Evolutionary conservation across 1,284 basidiomycete genomes (phyloP), one percentile per base, ranked within the genome.

Genomic region (Apiotrichum montevideense): DNA sequence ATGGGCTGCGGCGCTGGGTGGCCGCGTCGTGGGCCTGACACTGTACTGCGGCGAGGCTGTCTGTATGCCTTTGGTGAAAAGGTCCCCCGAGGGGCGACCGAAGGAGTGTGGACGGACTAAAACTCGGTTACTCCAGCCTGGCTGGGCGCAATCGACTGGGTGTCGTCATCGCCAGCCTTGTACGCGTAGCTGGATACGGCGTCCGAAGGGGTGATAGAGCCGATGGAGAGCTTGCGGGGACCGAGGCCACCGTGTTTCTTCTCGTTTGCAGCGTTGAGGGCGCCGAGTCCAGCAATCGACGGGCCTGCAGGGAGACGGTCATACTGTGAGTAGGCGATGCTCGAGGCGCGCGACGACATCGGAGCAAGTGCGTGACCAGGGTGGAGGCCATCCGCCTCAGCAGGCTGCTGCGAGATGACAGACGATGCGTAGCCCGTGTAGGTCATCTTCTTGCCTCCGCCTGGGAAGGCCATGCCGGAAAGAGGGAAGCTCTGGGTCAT

Each of bases 341-440:
- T 84, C 14, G 66, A 55, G 21, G 60, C 60, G 35, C 60, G 60
- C 49, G 60, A 62, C 45, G 55, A 56, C 60, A 62, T 62, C 35
- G 60, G 60, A 3, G 57, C 54, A 0, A 56, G 46, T 10, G 59
- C 53, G 35, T 56, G 48, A 29, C 51, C 63, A 5, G 59, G 46
- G 6, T 61, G 63, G 0, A 64, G 83, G 58, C 84, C 76, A 57
- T 87, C 83, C 85, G 58, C 80, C 79, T 86, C 86, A 13, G 82
- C 87, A 40, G 81, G 83, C 74, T 94, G 90, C 72, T 93, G 92
- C 40, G 91, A 94, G 61, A 92, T 86, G 72, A 93, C 89, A 13
- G 89, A 93, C 42, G 86, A 88, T 2, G 90, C 91, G 71, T 96
- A 95, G 64, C 87, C 87, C 58, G 85, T 84, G 65, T 90, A 91